Base-by-base conservation (phyloP, 208 protist genomes). In the Borovskyia barvae region DNA sequence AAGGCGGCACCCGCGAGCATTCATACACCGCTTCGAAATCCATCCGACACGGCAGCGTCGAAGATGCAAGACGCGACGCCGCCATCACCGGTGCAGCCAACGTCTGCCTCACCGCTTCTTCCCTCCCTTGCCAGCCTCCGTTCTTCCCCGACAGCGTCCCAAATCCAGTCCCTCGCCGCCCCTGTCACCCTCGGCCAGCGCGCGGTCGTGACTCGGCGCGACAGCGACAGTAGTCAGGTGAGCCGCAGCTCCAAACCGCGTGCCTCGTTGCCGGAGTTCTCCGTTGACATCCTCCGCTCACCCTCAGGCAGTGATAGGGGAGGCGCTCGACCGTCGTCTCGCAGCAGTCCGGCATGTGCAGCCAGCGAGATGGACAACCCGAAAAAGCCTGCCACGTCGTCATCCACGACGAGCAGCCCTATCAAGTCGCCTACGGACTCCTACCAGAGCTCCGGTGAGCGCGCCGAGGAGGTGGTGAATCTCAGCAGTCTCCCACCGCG, bases 231-330 rank as follows among this genome's bases (percentile, higher is more conserved):
- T 17, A 8, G 2, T 11, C 4, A 17, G 45, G 22, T 12, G 50
- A 46, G 17, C 28, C 36, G 25, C 43, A 41, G n/a, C 41, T n/a
- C 20, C 14, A 50, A 43, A 30, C 22, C 48, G 15, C 64, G 48
- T 0, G 20, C 26, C 5, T 39, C 55, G 5, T 52, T 71, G 47
- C 55, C 64, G 6, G 28, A 42, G 19, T 71, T 71, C 29, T 71
- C 64, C 19, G 25, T 48, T 2, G 47, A 56, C 26, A 59, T 71
- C 42, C 55, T 71, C 12, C 55, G 64, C 29, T 59, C 64, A 12
- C 64, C 64, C 4, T 11, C 26, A n/a, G 29, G 41, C 25, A 71
- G 64, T 32, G 15, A 42, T 15, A 30, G 22, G 55, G 37, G 37
- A 25, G 26, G 39, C 15, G 25, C 37, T 2, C 5, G 29, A 29